A percentile compares a stretch with the other conserved stretches of the same genome.
phyloP scores from a whole-genome alignment of 768 basidiomycete genomes.

The Tylopilus sp. region DNA sequence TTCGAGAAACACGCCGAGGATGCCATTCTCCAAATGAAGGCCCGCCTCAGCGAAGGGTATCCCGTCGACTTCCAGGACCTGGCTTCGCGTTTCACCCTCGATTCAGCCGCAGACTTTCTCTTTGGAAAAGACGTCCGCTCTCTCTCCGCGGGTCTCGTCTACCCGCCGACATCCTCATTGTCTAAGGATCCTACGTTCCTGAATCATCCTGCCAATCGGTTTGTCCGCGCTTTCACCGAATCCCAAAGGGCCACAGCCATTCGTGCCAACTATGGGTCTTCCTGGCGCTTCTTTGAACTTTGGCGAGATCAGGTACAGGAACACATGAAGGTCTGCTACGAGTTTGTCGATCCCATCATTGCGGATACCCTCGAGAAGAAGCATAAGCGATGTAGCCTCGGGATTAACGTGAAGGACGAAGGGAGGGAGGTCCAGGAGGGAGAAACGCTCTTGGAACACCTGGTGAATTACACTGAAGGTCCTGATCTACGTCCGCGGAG shows the following conservation, averaged over 20 bases:
- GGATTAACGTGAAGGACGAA: conserved; percentile 1
- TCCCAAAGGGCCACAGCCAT: conserved; percentile 33
- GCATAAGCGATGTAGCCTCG: conserved; percentile 10
- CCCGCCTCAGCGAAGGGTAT: conserved; percentile 33
- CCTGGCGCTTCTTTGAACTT: conserved; percentile 45
- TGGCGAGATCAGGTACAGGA: conserved; percentile 40
- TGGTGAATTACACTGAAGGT: conserved; percentile 56
- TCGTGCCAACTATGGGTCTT: conserved; percentile 36
- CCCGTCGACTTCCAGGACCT: conserved; percentile 45
- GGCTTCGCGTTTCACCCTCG: conserved; percentile 47
- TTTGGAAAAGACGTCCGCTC: conserved; percentile 42
- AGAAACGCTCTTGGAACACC: conserved; percentile 47
- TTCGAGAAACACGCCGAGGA: conserved; percentile 37
- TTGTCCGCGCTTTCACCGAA: conserved; percentile 38
- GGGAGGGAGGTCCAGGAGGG: conserved; percentile 36
- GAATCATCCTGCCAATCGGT: conserved; percentile 33
- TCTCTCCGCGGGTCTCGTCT: conserved; percentile 37
- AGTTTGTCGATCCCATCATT: conserved; percentile 49
- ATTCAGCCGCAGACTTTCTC: conserved; percentile 56
- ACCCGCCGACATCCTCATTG: conserved; percentile 24
- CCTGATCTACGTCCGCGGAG: not conserved
- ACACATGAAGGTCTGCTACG: conserved; percentile 39
- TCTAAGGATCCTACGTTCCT: conserved; percentile 23
- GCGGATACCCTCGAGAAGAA: conserved; percentile 40
- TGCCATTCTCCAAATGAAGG: conserved; percentile 33